phyloP scores from a whole-genome alignment of 768 basidiomycete genomes.

The Termitomyces sp. region DNA sequence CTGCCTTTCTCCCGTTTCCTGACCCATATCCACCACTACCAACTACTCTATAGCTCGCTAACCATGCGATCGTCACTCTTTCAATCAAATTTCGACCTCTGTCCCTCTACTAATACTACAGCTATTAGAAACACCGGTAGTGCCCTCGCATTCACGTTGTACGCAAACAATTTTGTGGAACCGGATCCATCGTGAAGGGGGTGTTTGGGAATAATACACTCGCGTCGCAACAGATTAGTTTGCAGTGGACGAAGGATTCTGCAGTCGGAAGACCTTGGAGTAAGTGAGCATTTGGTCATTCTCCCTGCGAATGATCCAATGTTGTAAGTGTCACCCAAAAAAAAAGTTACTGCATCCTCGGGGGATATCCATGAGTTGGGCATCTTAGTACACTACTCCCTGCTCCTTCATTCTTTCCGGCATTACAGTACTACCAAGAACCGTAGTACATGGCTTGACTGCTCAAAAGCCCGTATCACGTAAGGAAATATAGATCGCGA shows the following conservation, averaged over 20 bases:
- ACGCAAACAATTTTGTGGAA: slow-evolving; percentile 55
- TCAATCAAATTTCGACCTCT: slow-evolving; percentile 17
- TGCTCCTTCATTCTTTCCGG: not conserved
- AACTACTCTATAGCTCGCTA: slow-evolving; percentile 1
- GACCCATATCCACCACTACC: not conserved
- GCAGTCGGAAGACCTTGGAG: slow-evolving; percentile 53
- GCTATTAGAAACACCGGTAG: not conserved
- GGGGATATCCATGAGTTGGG: slow-evolving; percentile 61
- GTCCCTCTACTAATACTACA: slow-evolving; percentile 9
- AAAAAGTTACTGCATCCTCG: slow-evolving; percentile 41
- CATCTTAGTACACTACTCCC: slow-evolving; percentile 55
- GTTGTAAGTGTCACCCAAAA: slow-evolving; percentile 46
- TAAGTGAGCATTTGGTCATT: slow-evolving; percentile 23
- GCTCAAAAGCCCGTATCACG: slow-evolving; percentile 47
- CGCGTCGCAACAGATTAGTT: slow-evolving; percentile 43
- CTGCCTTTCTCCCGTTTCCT: not conserved
- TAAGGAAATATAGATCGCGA: too few species aligned
- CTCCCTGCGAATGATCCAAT: not conserved
- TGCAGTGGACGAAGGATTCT: slow-evolving; percentile 41
- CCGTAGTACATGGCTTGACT: slow-evolving; percentile 60
- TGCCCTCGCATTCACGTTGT: slow-evolving; percentile 32
- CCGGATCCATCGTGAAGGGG: slow-evolving; percentile 42
- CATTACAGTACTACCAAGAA: not conserved
- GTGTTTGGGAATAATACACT: slow-evolving; percentile 38
- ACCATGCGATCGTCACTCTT: slow-evolving; percentile 28